These are phyloP conservation scores for Pythium rishiriense DNA, from an alignment of 352 stramenopile genomes.

Conservation along the genomic window DNA sequence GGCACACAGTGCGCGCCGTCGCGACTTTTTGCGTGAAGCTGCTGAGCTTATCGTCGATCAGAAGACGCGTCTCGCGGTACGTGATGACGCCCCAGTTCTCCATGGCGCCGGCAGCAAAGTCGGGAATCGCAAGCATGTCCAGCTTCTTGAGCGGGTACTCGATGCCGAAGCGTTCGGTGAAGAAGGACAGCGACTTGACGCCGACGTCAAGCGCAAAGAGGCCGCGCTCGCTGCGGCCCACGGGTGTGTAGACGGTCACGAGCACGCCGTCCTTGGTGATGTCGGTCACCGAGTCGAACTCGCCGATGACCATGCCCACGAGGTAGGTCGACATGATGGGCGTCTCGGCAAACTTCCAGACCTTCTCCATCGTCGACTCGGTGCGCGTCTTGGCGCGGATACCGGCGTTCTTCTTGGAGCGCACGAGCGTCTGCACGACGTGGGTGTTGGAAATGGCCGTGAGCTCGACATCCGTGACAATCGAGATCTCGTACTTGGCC, in stretches of 20 bases:
- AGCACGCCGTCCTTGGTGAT: constrained; percentile 90
- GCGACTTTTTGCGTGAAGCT: constrained; percentile 66
- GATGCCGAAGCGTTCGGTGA: constrained; percentile 71
- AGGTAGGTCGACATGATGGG: constrained; percentile 98
- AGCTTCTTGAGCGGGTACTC: constrained; percentile 97
- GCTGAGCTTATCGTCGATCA: constrained; percentile 82
- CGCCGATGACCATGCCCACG: constrained; percentile 91
- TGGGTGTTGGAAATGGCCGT: constrained; percentile 97
- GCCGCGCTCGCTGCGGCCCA: constrained; percentile 89
- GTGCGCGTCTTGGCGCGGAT: constrained; percentile 44
- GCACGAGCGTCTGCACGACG: constrained; percentile 81
- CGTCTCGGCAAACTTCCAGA: constrained; percentile 89
- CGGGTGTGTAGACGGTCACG: constrained; percentile 95
- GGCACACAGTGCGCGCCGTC: constrained; percentile 95
- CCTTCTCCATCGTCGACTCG: constrained; percentile 46
- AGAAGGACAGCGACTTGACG: constrained; percentile 69
- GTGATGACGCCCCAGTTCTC: constrained; percentile 96
- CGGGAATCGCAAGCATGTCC: constrained; percentile 97
- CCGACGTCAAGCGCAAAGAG: constrained; percentile 90
- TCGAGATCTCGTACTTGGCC: constrained; percentile 92
- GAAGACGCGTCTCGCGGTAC: constrained; percentile 94
- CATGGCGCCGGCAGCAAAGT: constrained; percentile 97
- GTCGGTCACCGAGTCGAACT: constrained; percentile 95
- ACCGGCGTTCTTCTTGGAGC: constrained; percentile 58
- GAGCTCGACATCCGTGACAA: constrained; percentile 87